A percentile compares a stretch with the other conserved stretches of the same genome.
phyloP scores from a whole-genome alignment of 148 eudicot genomes.

The Fagopyrum tataricum region DNA sequence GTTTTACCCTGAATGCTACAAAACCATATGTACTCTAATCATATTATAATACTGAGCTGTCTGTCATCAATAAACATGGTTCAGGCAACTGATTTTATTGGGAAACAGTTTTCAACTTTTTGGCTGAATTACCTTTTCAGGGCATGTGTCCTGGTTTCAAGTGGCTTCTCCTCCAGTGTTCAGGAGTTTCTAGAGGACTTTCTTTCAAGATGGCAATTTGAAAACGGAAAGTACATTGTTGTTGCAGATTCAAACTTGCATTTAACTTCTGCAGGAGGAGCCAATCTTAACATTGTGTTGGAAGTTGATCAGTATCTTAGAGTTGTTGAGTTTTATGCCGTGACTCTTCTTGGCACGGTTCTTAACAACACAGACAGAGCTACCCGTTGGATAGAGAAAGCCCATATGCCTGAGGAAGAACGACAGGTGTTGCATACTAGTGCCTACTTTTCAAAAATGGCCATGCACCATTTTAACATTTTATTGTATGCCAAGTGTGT shows the following conservation, averaged over 20 bases:
- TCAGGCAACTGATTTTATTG: constrained; percentile 1
- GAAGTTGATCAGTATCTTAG: constrained; percentile 60
- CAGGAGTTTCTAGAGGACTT: constrained; percentile 67
- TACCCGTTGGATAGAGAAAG: constrained; percentile 78
- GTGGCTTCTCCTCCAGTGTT: constrained; percentile 30
- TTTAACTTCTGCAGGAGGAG: constrained; percentile 15
- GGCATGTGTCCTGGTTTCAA: constrained; percentile 61
- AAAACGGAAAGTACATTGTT: constrained; percentile 31
- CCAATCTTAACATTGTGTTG: constrained; percentile 22
- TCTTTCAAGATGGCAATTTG: constrained; percentile 54
- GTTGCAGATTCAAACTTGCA: constrained; percentile 15
- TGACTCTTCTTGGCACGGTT: constrained; percentile 44
- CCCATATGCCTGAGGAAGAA: constrained; percentile 59
- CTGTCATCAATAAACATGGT: neutral
- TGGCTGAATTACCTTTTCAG: constrained; percentile 25
- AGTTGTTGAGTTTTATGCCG: constrained; percentile 70
- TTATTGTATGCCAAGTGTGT: neutral
- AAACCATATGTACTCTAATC: neutral
- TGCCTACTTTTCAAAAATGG: neutral
- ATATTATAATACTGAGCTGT: neutral
- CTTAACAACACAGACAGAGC: constrained; percentile 43
- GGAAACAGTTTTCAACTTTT: neutral
- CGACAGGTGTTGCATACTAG: constrained; percentile 52
- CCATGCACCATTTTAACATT: neutral
- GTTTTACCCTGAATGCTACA: neutral